A percentile compares a stretch with the other conserved stretches of the same genome.
Conservation (phyloP, 2,329 filamentous ascomycete species). For the Penicillium occitanis region DNA sequence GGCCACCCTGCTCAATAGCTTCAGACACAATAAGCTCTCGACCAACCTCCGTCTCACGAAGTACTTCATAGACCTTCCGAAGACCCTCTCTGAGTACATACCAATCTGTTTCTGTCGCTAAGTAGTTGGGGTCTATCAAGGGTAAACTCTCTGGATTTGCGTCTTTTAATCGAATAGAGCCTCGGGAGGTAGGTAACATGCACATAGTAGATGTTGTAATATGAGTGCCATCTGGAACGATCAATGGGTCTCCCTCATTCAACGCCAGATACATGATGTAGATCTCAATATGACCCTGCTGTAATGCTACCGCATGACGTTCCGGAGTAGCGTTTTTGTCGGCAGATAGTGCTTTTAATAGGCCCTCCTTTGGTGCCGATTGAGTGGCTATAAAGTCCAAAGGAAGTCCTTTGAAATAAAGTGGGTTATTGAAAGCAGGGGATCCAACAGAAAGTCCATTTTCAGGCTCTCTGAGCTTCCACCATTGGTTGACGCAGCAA, state of each 20-base stretch:
- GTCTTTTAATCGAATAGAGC: conserved; percentile 13
- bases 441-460: conserved; percentile 9
- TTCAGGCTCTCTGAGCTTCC: conserved; percentile 15
- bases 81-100: conserved; percentile 20
- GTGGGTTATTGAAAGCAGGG: not conserved
- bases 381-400: conserved; percentile 12
- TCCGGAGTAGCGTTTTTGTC: not conserved
- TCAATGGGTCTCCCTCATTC: not conserved
- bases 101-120: conserved; percentile 20
- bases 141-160: not conserved
- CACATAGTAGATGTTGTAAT: conserved; percentile 4
- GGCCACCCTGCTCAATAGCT: conserved; percentile 12
- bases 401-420: conserved; percentile 5
- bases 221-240: conserved; percentile 12
- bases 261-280: conserved; percentile 1
- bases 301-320: not conserved
- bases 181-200: conserved; percentile 8
- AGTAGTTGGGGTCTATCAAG: conserved; percentile 22
- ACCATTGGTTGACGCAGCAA: conserved; percentile 13
- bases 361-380: conserved; percentile 5
- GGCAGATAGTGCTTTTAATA: not conserved
- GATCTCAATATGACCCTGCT: not conserved
- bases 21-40: conserved; percentile 14
- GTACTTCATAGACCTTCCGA: conserved; percentile 8
- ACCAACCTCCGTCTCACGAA: conserved; percentile 14